Base-by-base conservation (phyloP, 2,329 filamentous ascomycete genomes). In the Gnomoniopsis smithogilvyi region DNA sequence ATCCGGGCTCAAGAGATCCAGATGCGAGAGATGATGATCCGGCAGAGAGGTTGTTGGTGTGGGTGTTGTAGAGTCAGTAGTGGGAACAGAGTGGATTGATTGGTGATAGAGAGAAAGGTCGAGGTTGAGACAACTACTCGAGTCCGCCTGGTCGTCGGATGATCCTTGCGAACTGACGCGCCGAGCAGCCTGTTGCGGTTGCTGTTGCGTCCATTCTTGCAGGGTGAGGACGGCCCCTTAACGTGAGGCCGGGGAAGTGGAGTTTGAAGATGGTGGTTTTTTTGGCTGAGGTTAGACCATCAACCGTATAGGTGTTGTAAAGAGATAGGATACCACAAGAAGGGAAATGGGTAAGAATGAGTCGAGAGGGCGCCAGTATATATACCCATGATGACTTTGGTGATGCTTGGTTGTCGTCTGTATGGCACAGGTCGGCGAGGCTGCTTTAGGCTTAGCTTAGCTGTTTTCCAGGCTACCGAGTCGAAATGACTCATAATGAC, bases 141-240 rank as follows among this genome's bases (percentile, higher is more conserved):
- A 21, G n/a, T 59, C 65, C 64, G 54, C 63, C 46, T 22, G 60
- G 66, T 51, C 61, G 62, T 63, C 51, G 66, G 65, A 64, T 64
- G 59, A 56, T 30, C 55, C 46, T 19, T 51, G 57, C 50, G 60
- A 57, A 26, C 63, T 64, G 51, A 26, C 65, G 65, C 50, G 54
- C 26, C 62, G 62, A 62, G 53, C 63, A 58, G 33, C 62, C 62
- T 63, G 56, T 62, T 56, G 67, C 55, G 43, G 56, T 54, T 59
- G 59, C 60, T 63, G 66, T 60, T 50, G 63, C 63, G 56, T 17
- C 67, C 68, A 70, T 71, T 67, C 64, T 68, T 68, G 67, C 67
- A 70, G 62, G 58, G 59, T 68, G 61, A 36, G 15, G 63, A 24
- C 63, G 67, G 69, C 67, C 69, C 67, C 69, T 61, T 49, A 51